Conservation (phyloP, 2,329 filamentous ascomycete species). For the Hypomyces perniciosus region DNA sequence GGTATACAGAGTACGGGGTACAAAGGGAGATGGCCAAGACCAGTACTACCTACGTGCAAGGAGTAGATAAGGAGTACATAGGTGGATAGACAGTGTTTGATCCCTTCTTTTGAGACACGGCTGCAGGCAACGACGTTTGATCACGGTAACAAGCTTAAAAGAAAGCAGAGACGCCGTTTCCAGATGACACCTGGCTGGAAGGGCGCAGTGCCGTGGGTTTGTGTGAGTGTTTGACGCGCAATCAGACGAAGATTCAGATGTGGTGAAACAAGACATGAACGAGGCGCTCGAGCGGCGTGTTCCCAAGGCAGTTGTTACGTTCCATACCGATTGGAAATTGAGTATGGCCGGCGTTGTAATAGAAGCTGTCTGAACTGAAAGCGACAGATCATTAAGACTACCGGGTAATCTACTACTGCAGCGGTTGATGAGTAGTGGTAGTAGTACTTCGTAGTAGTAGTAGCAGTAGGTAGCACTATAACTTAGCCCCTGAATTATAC, state of each 20-base stretch:
- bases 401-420: too few species aligned
- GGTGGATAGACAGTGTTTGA: neutral
- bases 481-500: too few species aligned
- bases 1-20: too few species aligned
- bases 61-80: neutral
- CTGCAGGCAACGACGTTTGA: neutral
- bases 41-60: neutral
- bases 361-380: too few species aligned
- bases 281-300: neutral
- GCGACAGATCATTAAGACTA: too few species aligned
- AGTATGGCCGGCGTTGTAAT: neutral
- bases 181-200: neutral
- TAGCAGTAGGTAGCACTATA: too few species aligned
- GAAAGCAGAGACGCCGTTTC: neutral
- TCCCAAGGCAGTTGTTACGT: too few species aligned
- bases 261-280: neutral
- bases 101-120: neutral
- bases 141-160: neutral
- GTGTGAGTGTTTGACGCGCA: neutral
- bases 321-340: neutral
- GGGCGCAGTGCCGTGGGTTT: neutral
- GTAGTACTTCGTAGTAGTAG: too few species aligned
- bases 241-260: neutral
- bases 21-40: too few species aligned
- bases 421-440: too few species aligned